Percentiles rank a stretch among this genome's conserved stretches.
Conservation (phyloP, 2,329 filamentous ascomycete species). For the Microcyclospora tardicrescens region DNA sequence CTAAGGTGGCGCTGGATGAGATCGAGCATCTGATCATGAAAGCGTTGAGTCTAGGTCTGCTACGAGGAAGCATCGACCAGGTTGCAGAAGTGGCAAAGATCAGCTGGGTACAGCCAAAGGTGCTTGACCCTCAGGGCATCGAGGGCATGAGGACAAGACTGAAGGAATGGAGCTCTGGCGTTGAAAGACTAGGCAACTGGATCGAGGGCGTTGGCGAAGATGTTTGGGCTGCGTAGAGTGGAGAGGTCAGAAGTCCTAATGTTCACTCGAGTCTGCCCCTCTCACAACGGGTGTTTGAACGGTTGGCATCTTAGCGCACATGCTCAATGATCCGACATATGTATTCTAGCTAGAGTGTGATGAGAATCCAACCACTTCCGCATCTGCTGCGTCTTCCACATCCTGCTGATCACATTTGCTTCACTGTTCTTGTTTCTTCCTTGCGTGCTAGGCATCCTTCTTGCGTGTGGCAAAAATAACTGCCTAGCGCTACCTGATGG, state of each 20-base stretch:
- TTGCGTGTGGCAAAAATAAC: no score
- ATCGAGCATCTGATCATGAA: conserved; percentile 99
- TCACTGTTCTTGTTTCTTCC: no score
- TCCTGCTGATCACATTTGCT: neutral
- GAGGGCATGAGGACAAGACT: conserved; percentile 78
- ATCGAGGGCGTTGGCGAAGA: conserved; percentile 89
- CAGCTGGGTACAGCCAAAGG: conserved; percentile 98
- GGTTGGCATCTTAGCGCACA: no score
- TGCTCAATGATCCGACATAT: no score
- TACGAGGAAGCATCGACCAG: conserved; percentile 90
- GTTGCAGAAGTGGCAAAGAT: conserved; percentile 89
- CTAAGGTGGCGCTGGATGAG: conserved; percentile 78
- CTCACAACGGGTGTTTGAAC: neutral
- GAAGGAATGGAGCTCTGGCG: conserved; percentile 89
- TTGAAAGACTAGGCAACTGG: conserved; percentile 94
- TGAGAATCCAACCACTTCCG: no score
- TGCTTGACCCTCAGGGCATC: conserved; percentile 90
- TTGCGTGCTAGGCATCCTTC: no score
- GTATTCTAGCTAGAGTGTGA: no score
- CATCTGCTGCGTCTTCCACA: neutral
- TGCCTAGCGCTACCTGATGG: no score
- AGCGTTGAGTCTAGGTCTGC: conserved; percentile 81
- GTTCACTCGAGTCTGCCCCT: neutral
- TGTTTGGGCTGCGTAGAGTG: conserved; percentile 68
- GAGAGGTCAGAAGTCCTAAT: neutral